Conservation (phyloP, 257 asterid species). For the Solanum verrucosum region DNA sequence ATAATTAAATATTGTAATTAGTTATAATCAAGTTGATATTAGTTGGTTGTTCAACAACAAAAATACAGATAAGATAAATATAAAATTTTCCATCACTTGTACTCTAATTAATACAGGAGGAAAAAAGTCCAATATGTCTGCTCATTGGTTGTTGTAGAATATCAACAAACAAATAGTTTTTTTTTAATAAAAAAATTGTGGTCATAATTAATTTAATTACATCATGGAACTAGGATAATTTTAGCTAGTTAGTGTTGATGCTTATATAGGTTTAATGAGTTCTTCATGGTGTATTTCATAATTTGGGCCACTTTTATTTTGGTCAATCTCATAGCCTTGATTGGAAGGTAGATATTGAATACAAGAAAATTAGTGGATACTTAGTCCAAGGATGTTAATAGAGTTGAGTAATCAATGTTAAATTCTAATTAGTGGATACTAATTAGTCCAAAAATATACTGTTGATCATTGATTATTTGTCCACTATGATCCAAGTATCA, state of each 20-base stretch:
- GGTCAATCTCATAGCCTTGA: no score
- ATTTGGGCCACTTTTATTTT: no score
- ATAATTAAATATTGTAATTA: not conserved
- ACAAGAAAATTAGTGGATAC: not conserved
- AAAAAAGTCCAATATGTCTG: not conserved
- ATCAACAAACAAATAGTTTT: not conserved
- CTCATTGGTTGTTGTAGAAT: not conserved
- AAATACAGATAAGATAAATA: not conserved
- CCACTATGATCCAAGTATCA: not conserved
- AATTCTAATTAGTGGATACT: not conserved
- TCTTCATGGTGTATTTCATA: not conserved
- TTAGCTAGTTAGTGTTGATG: not conserved
- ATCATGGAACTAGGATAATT: not conserved
- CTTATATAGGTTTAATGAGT: not conserved
- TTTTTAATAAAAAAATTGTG: no score
- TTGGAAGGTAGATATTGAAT: not conserved
- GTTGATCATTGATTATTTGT: not conserved
- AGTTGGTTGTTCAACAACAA: not conserved
- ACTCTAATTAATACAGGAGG: not conserved
- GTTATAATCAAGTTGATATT: not conserved
- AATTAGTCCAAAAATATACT: not conserved
- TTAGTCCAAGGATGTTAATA: not conserved
- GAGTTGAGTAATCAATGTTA: not conserved
- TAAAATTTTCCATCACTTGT: not conserved
- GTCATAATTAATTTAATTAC: not conserved